These are phyloP conservation scores for Hysterangium stoloniferum DNA, from an alignment of 768 basidiomycete species.

Conservation along the genomic window DNA sequence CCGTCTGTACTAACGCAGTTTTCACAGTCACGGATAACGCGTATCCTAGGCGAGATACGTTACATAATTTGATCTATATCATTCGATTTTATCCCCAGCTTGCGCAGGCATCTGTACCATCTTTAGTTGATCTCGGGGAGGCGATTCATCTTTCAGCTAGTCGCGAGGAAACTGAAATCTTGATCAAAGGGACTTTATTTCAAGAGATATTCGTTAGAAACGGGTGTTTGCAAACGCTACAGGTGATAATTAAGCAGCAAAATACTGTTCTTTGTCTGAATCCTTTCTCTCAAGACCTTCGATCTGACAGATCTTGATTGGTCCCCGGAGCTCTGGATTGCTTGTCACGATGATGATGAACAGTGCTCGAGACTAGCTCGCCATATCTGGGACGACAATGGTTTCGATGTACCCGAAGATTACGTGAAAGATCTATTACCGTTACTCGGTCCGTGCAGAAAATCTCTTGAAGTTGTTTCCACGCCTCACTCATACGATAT, in stretches of 20 bases:
- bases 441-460: conserved; percentile 53
- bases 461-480: background rate
- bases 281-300: conserved; percentile 53
- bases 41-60: conserved; percentile 68
- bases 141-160: conserved; percentile 63
- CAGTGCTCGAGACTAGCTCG: conserved; percentile 79
- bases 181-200: conserved; percentile 68
- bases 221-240: conserved; percentile 84
- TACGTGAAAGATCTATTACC: conserved; percentile 50
- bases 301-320: conserved; percentile 94
- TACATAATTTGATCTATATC: conserved; percentile 62
- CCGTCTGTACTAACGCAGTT: conserved; percentile 4
- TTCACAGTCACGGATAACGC: conserved; percentile 53
- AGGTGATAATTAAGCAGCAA: conserved; percentile 40
- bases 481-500: no score
- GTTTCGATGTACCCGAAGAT: conserved; percentile 72
- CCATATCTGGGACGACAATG: conserved; percentile 93
- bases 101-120: conserved; percentile 74
- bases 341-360: conserved; percentile 82
- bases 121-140: conserved; percentile 74
- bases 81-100: conserved; percentile 74
- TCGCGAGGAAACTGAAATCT: conserved; percentile 49
- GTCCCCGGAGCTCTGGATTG: conserved; percentile 83
- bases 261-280: background rate
- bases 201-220: conserved; percentile 85